Evolutionary conservation across 257 asterid species (phyloP), one percentile per base, ranked within the genome.

Genomic region (Marsdenia floribunda): DNA sequence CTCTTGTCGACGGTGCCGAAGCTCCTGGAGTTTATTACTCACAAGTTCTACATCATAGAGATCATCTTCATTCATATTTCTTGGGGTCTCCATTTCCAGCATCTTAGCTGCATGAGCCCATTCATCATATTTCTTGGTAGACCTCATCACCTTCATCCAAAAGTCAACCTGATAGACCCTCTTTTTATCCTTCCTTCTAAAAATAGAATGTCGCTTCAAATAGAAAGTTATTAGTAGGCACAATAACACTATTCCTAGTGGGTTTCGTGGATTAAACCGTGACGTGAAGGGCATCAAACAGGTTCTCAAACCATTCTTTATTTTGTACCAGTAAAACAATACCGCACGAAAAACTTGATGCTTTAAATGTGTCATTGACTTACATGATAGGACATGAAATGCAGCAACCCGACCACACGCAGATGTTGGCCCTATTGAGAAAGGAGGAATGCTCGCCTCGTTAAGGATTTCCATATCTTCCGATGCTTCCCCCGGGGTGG

Each of bases 61-160:
- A 81, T 92, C 86, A 0, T 90, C 68, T 47, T 92, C 97, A 57
- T 90, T 92, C 92, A 89, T 80, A 69, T 71, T 90, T 29, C 10
- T 11, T 66, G 77, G 91, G 21, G 93, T 86, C 77, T 90, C 98
- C 66, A 83, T 95, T 72, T 92, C 99, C 57, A 92, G 76, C 99
- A 95, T 92, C 79, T 84, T 88, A 21, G 99, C 93, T 42, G 96
- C 98, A 81, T 95, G 99, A 72, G 97, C 96, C 99, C 99, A 95
- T 76, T 95, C 98, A 78, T 95, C 99, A 60, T 95, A 95, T 4
- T 92, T 95, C 64, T 90, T 79, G n/a, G 98, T 98, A 60, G 89
- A 76, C 53, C 91, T 88, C 97, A 88, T 92, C 96, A 90, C 90
- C 72, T 95, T 95, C 85, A 96, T 87, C 99, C 99, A 94, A 75